These are phyloP conservation scores for Cercospora sojina DNA, from an alignment of 2,329 filamentous ascomycete species.

Conservation along the genomic window DNA sequence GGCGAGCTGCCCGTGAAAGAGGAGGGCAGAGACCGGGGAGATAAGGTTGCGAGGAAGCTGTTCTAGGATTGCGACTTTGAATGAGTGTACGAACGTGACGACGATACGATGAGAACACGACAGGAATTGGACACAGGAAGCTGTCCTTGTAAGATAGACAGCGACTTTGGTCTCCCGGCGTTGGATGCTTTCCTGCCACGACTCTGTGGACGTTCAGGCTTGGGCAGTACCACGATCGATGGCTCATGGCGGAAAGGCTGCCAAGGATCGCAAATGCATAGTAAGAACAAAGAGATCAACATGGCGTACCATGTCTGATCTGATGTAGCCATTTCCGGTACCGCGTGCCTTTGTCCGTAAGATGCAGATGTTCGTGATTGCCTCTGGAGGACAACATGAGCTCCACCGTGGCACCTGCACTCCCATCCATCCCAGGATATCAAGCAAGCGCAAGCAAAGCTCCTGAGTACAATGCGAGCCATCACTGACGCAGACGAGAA, in stretches of 20 bases:
- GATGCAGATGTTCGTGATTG: neutral
- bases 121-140: neutral
- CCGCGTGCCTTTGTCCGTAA: neutral
- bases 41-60: constrained; percentile 73
- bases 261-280: neutral
- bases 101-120: neutral
- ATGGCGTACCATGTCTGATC: neutral
- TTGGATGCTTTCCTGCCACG: neutral
- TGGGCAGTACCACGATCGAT: neutral
- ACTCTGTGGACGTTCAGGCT: neutral
- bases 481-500: neutral
- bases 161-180: too few relatives aligned
- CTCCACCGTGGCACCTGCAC: neutral
- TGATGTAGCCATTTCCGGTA: neutral
- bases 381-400: neutral
- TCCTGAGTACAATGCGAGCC: neutral
- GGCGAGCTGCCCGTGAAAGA: constrained; percentile 64
- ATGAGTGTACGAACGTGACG: constrained; percentile 1
- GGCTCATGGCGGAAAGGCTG: neutral
- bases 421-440: too few relatives aligned
- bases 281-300: neutral
- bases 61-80: neutral
- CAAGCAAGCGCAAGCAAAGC: neutral
- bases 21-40: constrained; percentile 53
- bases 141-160: constrained; percentile 1